Evolutionary conservation across 2,329 filamentous ascomycete genomes (phyloP).

Genomic region (Thielaviopsis punctulata): DNA sequence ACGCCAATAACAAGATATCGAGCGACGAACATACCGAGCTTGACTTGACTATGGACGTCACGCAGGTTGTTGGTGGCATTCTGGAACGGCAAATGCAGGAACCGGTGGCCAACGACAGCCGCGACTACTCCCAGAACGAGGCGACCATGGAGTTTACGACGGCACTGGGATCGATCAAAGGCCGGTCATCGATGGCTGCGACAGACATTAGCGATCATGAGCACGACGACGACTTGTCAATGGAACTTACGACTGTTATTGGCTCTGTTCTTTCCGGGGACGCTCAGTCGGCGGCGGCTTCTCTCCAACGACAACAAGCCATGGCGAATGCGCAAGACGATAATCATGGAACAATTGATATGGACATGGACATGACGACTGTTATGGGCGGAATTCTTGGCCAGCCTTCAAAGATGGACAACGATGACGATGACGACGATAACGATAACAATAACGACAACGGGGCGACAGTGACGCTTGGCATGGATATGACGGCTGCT

Average conservation of each 20-base stretch:
- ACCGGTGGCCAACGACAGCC: slow-evolving; percentile 16
- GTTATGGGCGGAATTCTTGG: slow-evolving; percentile 62
- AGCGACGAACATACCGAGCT: slow-evolving; percentile 35
- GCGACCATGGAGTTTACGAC: slow-evolving; percentile 71
- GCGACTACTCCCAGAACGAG: slow-evolving; percentile 25
- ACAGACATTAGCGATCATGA: slow-evolving; percentile 32
- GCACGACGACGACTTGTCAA: slow-evolving; percentile 53
- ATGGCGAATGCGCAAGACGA: slow-evolving; percentile 13
- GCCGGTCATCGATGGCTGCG: slow-evolving; percentile 17
- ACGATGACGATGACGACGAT: slow-evolving; percentile 17
- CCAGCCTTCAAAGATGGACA: slow-evolving; percentile 26
- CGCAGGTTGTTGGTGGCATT: slow-evolving; percentile 65
- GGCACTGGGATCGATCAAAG: slow-evolving; percentile 54
- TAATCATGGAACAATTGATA: slow-evolving; percentile 27
- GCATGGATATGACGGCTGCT: slow-evolving; percentile 46
- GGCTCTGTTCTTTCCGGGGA: slow-evolving; percentile 30
- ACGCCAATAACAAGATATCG: slow-evolving; percentile 16
- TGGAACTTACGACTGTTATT: slow-evolving; percentile 57
- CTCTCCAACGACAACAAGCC: slow-evolving; percentile 18
- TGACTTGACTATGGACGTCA: slow-evolving; percentile 92
- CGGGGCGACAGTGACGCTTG: slow-evolving; percentile 21
- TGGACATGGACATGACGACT: slow-evolving; percentile 69
- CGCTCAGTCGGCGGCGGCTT: slow-evolving; percentile 10
- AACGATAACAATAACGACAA: slow-evolving; percentile 12
- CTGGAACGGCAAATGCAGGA: slow-evolving; percentile 28